These are phyloP conservation scores for Aspergillus terreus DNA, from an alignment of 2,329 filamentous ascomycete species.

Conservation along the genomic window DNA sequence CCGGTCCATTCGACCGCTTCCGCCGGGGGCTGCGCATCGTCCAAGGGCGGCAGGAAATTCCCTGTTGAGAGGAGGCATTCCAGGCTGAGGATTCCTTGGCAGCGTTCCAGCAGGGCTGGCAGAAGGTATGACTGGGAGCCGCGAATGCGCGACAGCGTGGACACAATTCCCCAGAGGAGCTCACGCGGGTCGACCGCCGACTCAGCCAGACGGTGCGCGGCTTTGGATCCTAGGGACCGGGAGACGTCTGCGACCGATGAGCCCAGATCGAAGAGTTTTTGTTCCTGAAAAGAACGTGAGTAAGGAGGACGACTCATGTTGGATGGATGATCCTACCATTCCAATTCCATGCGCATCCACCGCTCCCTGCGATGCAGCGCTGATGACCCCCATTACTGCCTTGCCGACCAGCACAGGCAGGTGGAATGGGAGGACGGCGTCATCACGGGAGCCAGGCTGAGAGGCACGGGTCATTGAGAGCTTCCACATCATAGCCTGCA, in stretches of 20 bases:
- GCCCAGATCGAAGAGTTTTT: conserved; percentile 37
- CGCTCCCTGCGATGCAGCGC: conserved; percentile 68
- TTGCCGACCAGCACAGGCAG: conserved; percentile 62
- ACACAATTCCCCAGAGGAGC: conserved; percentile 38
- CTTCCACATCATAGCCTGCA: conserved; percentile 69
- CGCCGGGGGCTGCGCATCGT: conserved; percentile 10
- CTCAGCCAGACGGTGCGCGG: conserved; percentile 26
- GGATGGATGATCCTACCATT: conserved; percentile 53
- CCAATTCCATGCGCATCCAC: conserved; percentile 74
- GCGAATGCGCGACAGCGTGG: conserved; percentile 35
- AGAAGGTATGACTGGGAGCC: conserved; percentile 37
- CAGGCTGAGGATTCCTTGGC: conserved; percentile 27
- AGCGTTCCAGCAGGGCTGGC: conserved; percentile 29
- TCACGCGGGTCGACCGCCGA: conserved; percentile 30
- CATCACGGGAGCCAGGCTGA: conserved; percentile 52
- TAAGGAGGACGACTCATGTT: background rate
- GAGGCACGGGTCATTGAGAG: conserved; percentile 64
- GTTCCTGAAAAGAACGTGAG: conserved; percentile 24
- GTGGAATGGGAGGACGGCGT: conserved; percentile 60
- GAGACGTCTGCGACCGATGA: conserved; percentile 32
- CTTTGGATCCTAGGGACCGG: conserved; percentile 26
- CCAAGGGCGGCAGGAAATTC: conserved; percentile 22
- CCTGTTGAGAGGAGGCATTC: conserved; percentile 27
- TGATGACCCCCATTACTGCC: conserved; percentile 63
- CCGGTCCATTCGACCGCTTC: background rate